Evolutionary conservation across 306 rosid genomes (phyloP).

Genomic region (Dryas drummondii): DNA sequence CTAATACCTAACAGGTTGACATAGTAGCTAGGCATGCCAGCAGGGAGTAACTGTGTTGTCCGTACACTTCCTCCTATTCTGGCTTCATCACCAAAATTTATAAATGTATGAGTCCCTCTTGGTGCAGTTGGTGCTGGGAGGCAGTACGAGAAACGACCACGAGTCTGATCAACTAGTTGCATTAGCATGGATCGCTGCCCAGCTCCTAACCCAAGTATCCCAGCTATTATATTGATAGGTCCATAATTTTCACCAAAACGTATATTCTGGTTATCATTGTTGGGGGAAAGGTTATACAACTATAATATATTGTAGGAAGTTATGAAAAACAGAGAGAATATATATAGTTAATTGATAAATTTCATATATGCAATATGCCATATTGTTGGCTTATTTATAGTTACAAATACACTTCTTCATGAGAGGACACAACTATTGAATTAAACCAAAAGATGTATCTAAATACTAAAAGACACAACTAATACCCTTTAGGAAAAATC

Average conservation of each 20-base stretch:
- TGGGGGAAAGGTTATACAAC: no score
- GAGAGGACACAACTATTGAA: no score
- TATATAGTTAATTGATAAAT: no score
- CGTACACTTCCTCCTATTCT: not conserved
- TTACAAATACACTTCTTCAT: no score
- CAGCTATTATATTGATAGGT: not conserved
- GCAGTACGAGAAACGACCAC: not conserved
- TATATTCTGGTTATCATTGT: slow-evolving; percentile 3
- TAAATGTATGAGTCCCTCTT: not conserved
- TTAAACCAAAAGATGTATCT: no score
- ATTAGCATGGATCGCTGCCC: not conserved
- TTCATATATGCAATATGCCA: no score
- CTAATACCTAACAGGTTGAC: not conserved
- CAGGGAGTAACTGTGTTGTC: not conserved
- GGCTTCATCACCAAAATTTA: not conserved
- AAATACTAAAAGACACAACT: no score
- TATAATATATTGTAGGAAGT: no score
- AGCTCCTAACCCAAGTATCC: not conserved
- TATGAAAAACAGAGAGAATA: no score
- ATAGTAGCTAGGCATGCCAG: no score
- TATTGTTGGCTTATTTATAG: no score
- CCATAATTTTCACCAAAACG: not conserved
- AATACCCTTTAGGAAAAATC: no score
- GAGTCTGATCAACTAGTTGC: not conserved
- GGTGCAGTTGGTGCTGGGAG: not conserved